Evolutionary conservation across 306 rosid genomes (phyloP), one percentile per base, ranked within the genome.

Genomic region (Quercus suber): DNA sequence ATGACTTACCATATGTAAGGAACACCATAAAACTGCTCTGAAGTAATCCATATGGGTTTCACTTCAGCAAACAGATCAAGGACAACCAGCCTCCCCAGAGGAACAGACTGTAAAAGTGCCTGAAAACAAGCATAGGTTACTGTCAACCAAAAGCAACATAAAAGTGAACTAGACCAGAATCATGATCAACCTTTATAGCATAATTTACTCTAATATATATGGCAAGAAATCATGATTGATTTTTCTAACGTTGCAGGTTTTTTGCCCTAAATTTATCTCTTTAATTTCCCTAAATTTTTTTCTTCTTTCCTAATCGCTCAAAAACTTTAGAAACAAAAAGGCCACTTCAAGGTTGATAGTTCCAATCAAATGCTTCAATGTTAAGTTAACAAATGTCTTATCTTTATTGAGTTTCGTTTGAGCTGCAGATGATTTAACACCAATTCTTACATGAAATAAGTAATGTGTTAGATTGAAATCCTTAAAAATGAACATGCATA

Each of bases 1-100:
- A 75, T 33, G 78, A 89, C 98, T 89, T 93, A 85, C 97, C 98
- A 94, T 86, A 94, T 88, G 85, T 90, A 92, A 76, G 98, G 98
- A 76, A 86, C 91, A 59, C 96, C 97, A 73, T 94, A 94, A 80
- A 92, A 94, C 82, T 94, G 98, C 80, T 89, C 90, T 55, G 96
- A 87, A 76, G 91, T 83, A 76, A 71, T 84, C 98, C 98, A 94
- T 75, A 90, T 76, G 19, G 98, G 98, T 73, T 94, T 94, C 82
- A 90, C 96, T 94, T 94, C 98, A 45, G 97, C 97, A 86, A 81
- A 94, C 73, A 94, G 86, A 82, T 94, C 97, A 69, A 94, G 97
- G 67, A 94, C 97, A 69, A 94, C 97, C 84, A 94, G 81, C 89
- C 87, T 90, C 76, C 98, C 98, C 57, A 81, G 43, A 53, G 97